Base-by-base conservation (phyloP, 2,329 filamentous ascomycete species). In the Aureobasidium sp. region DNA sequence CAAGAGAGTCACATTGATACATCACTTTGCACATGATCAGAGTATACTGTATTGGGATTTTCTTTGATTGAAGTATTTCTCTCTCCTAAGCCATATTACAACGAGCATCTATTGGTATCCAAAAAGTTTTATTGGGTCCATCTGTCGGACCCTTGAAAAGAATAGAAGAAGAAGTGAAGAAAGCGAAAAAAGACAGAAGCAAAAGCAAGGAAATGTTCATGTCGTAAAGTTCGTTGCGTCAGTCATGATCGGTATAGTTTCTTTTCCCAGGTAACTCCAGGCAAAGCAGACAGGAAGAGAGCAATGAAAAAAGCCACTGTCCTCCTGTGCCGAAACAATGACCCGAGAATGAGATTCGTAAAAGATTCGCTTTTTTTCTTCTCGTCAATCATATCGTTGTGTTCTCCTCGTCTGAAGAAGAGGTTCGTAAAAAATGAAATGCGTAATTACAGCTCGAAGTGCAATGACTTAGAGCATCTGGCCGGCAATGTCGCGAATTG, bases 401-500 rank as follows among this genome's bases (percentile, higher is more conserved):
- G 39, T 36, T 60, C 37, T 36, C 34, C 39, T 39, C 25, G 9
- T 22, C 4, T 17, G 45, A n/a, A 14, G 51, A 51, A 17, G 41
- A 45, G 41, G 34, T 51, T 60, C 57, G 57, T 60, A n/a, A 60
- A 58, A 48, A 58, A 58, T 20, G 25, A 57, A 58, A 58, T 27
- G 55, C 22, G 55, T 58, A 48, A 48, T 25, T 48, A 58, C 41
- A 47, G 42, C n/a, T 20, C 55, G 15, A 29, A 27, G 55, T 29
- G n/a, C 9, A 39, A 39, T 15, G 20, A 11, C 25, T 45, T 48
- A 55, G 31, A 62, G 41, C 62, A 60, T 60, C 42, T 58, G 53
- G 41, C 63, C 57, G 25, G 64, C 64, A 36, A 65, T 64, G 31
- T 80, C 76, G 62, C 80, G 75, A 61, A 84, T 88, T 53, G 85